phyloP scores from a whole-genome alignment of 495 filamentous ascomycete species.

The Bombardia bombarda region DNA sequence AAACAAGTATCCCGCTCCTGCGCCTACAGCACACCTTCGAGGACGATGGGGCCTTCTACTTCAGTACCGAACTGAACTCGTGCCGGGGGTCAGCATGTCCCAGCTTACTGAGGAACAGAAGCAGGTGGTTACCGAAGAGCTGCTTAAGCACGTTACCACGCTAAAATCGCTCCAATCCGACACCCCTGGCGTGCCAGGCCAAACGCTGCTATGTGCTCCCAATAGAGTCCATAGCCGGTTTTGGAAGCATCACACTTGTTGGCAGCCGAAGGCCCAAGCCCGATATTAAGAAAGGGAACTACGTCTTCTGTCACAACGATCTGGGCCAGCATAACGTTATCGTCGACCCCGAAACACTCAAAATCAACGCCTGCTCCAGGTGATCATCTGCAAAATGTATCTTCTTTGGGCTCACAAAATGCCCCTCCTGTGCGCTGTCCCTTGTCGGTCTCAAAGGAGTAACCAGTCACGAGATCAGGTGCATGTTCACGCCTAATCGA shows the following conservation, averaged over 20 bases:
- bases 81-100: background rate
- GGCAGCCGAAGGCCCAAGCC: background rate
- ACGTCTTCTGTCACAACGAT: slow-evolving; percentile 30
- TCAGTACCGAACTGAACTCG: background rate
- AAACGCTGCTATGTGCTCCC: slow-evolving; percentile 3
- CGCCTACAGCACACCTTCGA: background rate
- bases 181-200: slow-evolving; percentile 3
- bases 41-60: slow-evolving; percentile 2
- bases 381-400: background rate
- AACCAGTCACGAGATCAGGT: too few species aligned
- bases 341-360: slow-evolving; percentile 22
- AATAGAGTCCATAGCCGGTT: background rate
- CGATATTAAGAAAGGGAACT: slow-evolving; percentile 6
- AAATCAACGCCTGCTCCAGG: slow-evolving; percentile 13
- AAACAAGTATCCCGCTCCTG: background rate
- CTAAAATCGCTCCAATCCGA: slow-evolving; percentile 1
- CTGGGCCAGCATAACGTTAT: slow-evolving; percentile 24
- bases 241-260: slow-evolving; percentile 2
- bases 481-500: too few species aligned
- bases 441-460: too few species aligned
- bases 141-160: background rate
- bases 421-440: too few species aligned
- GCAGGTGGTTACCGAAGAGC: background rate
- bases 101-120: background rate
- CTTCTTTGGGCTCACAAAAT: background rate